Evolutionary conservation across 495 filamentous ascomycete species (phyloP).

Genomic region (Sordaria brevicollis): DNA sequence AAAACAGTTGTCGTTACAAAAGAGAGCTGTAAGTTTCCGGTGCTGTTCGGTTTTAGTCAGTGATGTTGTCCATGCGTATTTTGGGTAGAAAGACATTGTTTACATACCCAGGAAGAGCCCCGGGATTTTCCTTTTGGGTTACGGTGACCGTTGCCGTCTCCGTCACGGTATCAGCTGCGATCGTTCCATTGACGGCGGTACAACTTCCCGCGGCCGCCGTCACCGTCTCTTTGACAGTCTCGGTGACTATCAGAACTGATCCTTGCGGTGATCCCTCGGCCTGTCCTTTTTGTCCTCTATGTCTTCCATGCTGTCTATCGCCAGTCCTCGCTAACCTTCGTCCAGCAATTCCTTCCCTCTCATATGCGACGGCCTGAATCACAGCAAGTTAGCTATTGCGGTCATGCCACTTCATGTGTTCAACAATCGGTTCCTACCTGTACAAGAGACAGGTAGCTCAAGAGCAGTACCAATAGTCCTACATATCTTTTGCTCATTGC

Average conservation of each 20-base stretch:
- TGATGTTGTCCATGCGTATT: not conserved
- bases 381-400: not conserved
- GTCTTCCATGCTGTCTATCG: slow-evolving; percentile 1
- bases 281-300: slow-evolving; percentile 1
- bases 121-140: slow-evolving; percentile 6
- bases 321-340: slow-evolving; percentile 2
- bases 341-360: slow-evolving; percentile 21
- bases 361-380: slow-evolving; percentile 25
- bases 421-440: slow-evolving; percentile 22
- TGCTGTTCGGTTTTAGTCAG: not conserved
- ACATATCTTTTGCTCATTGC: slow-evolving; percentile 29
- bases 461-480: slow-evolving; percentile 19
- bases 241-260: slow-evolving; percentile 25
- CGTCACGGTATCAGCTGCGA: slow-evolving; percentile 18
- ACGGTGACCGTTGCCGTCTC: slow-evolving; percentile 27
- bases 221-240: slow-evolving; percentile 25
- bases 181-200: slow-evolving; percentile 12
- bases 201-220: slow-evolving; percentile 23
- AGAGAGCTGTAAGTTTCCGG: slow-evolving; percentile 19
- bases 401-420: not conserved
- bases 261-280: slow-evolving; percentile 2
- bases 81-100: not conserved
- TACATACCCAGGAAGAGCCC: slow-evolving; percentile 1
- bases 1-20: slow-evolving; percentile 30
- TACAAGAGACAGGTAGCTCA: slow-evolving; percentile 27